Evolutionary conservation across 1,139 yeast genomes (phyloP).

Genomic region (Nadsonia starkeyi-henricii): DNA sequence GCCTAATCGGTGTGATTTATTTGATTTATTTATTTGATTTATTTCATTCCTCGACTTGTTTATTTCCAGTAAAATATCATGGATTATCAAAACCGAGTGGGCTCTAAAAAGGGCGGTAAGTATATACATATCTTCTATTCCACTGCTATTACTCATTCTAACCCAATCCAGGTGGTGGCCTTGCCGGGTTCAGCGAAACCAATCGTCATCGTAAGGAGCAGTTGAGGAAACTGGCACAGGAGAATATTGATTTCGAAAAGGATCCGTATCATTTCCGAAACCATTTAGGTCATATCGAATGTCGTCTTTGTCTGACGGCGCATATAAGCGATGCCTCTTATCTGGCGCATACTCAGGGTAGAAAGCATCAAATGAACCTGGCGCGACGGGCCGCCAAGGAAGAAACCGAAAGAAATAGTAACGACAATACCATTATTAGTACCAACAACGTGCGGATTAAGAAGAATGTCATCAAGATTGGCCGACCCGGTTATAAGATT

Average conservation of each 20-base stretch:
- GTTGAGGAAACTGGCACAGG: slow-evolving; percentile 47
- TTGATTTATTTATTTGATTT: too few relatives aligned
- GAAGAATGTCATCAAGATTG: slow-evolving; percentile 45
- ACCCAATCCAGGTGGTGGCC: slow-evolving; percentile 40
- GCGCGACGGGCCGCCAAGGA: slow-evolving; percentile 37
- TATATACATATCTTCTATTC: slow-evolving; percentile 13
- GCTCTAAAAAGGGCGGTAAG: slow-evolving; percentile 38
- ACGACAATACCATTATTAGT: slow-evolving; percentile 18
- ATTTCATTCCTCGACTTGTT: too few relatives aligned
- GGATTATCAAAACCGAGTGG: slow-evolving; percentile 47
- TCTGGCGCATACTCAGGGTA: slow-evolving; percentile 66
- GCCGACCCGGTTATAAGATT: slow-evolving; percentile 55
- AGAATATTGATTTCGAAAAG: slow-evolving; percentile 49
- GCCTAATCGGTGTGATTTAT: too few relatives aligned
- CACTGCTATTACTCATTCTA: background rate
- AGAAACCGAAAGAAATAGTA: slow-evolving; percentile 12
- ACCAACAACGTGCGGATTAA: slow-evolving; percentile 25
- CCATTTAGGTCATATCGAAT: slow-evolving; percentile 62
- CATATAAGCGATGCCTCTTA: slow-evolving; percentile 68
- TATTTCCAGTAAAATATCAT: slow-evolving; percentile 20
- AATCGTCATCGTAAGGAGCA: slow-evolving; percentile 55
- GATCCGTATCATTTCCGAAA: slow-evolving; percentile 67
- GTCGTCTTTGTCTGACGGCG: slow-evolving; percentile 60
- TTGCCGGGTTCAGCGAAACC: slow-evolving; percentile 55
- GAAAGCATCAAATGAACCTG: slow-evolving; percentile 56